Conservation (phyloP, 257 asterid genomes). For the Cinchona pubescens region DNA sequence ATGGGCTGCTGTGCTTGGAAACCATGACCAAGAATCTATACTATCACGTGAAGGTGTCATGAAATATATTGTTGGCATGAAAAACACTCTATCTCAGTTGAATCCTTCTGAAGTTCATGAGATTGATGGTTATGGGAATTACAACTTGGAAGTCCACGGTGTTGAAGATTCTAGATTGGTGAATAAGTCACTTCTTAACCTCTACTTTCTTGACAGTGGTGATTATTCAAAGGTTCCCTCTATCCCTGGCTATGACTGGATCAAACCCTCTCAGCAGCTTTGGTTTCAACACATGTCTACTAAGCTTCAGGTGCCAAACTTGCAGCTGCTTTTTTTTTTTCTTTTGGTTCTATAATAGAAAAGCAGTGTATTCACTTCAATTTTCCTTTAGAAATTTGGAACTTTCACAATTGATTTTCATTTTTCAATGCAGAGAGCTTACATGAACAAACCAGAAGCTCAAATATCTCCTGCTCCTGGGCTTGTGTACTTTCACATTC, state of each 20-base stretch:
- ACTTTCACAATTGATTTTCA: neutral
- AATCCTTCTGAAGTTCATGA: slow-evolving; percentile 52
- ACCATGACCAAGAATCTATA: slow-evolving; percentile 88
- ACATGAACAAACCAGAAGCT: slow-evolving; percentile 55
- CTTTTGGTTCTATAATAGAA: neutral
- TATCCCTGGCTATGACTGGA: slow-evolving; percentile 79
- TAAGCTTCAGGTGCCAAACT: slow-evolving; percentile 44
- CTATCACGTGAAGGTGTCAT: slow-evolving; percentile 76
- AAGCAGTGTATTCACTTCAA: neutral
- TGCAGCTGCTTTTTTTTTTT: neutral
- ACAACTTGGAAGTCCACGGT: slow-evolving; percentile 68
- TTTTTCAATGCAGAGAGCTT: slow-evolving; percentile 46
- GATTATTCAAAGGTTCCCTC: slow-evolving; percentile 81
- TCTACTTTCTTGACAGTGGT: slow-evolving; percentile 89
- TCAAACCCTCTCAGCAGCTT: slow-evolving; percentile 81
- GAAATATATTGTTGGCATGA: slow-evolving; percentile 67
- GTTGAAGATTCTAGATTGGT: slow-evolving; percentile 68
- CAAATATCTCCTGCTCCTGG: slow-evolving; percentile 72
- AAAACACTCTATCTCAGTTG: slow-evolving; percentile 64
- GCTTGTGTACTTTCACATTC: slow-evolving; percentile 89
- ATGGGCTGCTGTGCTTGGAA: slow-evolving; percentile 95
- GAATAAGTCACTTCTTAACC: slow-evolving; percentile 67
- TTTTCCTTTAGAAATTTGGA: neutral
- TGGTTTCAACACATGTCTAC: slow-evolving; percentile 67
- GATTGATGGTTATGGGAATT: slow-evolving; percentile 86